Evolutionary conservation across 148 eudicot species (phyloP).

Genomic region (Cornus suecica): DNA sequence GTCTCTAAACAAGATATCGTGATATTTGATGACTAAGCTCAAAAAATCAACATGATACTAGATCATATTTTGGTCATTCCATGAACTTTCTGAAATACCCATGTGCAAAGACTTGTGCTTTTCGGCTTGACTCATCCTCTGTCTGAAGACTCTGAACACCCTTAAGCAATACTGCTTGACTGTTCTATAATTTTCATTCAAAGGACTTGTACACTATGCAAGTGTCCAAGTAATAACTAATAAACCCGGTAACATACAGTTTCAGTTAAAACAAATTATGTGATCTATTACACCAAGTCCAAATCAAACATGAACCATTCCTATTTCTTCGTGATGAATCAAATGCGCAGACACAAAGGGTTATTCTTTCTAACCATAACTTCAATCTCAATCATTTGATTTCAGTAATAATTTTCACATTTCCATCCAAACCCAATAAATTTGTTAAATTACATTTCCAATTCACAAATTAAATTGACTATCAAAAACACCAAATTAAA

Average conservation of each 20-base stretch:
- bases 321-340: too few relatives aligned
- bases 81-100: background rate
- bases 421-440: background rate
- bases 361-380: background rate
- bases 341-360: background rate
- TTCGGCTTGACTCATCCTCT: background rate
- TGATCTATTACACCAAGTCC: background rate
- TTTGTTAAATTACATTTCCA: background rate
- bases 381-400: too few relatives aligned
- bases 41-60: too few relatives aligned
- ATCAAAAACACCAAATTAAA: background rate
- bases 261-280: too few relatives aligned
- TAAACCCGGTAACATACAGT: background rate
- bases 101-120: background rate
- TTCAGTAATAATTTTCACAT: background rate
- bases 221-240: background rate
- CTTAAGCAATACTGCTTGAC: background rate
- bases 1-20: too few relatives aligned
- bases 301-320: too few relatives aligned
- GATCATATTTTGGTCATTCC: too few relatives aligned
- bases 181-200: background rate
- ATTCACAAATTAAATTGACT: background rate
- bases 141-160: background rate
- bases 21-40: too few relatives aligned
- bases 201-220: background rate